phyloP scores from a whole-genome alignment of 1,284 basidiomycete species.

The Trametes polyzona region DNA sequence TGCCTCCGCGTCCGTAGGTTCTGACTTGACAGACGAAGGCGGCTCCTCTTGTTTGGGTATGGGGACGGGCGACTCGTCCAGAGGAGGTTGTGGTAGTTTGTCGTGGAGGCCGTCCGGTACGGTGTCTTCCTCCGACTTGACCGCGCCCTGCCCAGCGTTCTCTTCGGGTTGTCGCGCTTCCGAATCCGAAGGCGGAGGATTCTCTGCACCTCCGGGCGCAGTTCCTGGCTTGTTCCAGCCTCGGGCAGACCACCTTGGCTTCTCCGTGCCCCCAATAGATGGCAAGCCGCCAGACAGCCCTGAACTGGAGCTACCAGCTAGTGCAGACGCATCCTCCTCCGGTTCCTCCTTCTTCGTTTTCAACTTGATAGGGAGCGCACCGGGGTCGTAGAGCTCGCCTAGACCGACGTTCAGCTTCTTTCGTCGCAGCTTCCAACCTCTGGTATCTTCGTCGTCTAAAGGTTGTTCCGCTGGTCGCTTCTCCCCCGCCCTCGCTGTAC shows the following conservation, averaged over 20 bases:
- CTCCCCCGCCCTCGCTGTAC: constrained; percentile 34
- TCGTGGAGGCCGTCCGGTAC: not conserved
- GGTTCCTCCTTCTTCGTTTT: constrained; percentile 59
- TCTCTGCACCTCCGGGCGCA: not conserved
- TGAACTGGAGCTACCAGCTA: not conserved
- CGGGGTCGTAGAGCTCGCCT: constrained; percentile 76
- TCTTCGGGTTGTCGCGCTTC: constrained; percentile 10
- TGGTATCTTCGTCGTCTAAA: constrained; percentile 57
- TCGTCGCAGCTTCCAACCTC: constrained; percentile 69
- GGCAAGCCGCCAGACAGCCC: not conserved
- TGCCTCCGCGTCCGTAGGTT: constrained; percentile 18
- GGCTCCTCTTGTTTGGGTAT: constrained; percentile 20
- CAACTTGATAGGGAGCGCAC: constrained; percentile 60
- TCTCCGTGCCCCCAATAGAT: constrained; percentile 20
- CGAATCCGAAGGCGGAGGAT: constrained; percentile 2
- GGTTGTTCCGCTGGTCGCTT: constrained; percentile 39
- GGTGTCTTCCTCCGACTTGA: constrained; percentile 9
- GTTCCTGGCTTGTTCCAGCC: constrained; percentile 43
- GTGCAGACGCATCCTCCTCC: not conserved
- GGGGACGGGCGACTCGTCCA: constrained; percentile 1
- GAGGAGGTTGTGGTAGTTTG: not conserved
- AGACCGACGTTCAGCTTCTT: constrained; percentile 58
- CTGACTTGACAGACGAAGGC: constrained; percentile 15
- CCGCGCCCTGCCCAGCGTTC: constrained; percentile 10
- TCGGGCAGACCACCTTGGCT: constrained; percentile 42